Base-by-base conservation (phyloP, 257 asterid genomes). In the Linaria vulgaris region DNA sequence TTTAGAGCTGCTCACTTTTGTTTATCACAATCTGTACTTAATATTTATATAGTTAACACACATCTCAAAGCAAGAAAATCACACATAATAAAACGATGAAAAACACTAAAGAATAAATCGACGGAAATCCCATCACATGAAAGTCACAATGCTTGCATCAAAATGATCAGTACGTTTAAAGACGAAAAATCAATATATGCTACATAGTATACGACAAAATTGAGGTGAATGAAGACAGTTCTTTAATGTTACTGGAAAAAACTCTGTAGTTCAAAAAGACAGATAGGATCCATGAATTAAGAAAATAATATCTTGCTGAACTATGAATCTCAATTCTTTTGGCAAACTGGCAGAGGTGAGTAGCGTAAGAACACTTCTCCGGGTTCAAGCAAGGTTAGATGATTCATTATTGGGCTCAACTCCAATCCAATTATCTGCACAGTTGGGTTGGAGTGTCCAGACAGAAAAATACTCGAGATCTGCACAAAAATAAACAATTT, bases 391-490 rank as follows among this genome's bases (percentile, higher is more conserved):
- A 72, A 34, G 71, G 66, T 63, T 24, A 77, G 7, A 70, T 74
- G 74, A 38, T 73, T 76, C 59, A 85, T 17, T 34, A 87, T 37
- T 7, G 78, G 82, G 10, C 79, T 71, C 74, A 65, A 23, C 4
- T 59, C 59, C 62, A 73, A 55, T 59, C 96, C 96, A 5, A 85
- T 43, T 55, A 90, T 72, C 78, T 64, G 76, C 81, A 87, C 85
- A 1, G 30, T 13, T 17, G 74, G 70, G 69, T 90, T 87, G 19
- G 95, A 83, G 77, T 83, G 88, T 30, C 95, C 84, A 20, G 77
- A 64, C 60, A 76, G 62, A 71, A 77, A 90, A n/a, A 53, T 72
- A 12, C 61, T 27, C 19, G 88, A 78, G 14, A 90, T 85, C 97
- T 90, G 95, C 81, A 70, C 34, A 55, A 77, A 49, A 64, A 60